A percentile compares a stretch with the other conserved stretches of the same genome.
Conservation (phyloP, 2,329 filamentous ascomycete species). For the Gnomoniopsis sp. region DNA sequence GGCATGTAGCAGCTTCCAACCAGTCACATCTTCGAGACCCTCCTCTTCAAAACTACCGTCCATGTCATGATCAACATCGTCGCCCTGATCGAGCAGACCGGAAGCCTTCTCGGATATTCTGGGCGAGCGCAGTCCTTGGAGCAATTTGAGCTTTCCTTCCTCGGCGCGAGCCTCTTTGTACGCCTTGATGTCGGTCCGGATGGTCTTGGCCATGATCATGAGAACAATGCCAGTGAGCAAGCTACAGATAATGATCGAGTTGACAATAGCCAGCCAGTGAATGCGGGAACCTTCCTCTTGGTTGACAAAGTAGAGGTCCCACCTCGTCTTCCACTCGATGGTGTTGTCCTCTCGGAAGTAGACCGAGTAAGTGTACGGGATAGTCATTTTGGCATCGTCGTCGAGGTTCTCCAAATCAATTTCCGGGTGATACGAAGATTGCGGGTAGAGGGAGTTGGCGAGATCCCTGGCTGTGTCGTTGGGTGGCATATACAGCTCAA, state of each 20-base stretch:
- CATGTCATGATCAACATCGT: conserved; percentile 48
- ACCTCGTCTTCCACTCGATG: conserved; percentile 79
- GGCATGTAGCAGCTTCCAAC: conserved; percentile 86
- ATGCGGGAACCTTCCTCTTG: conserved; percentile 78
- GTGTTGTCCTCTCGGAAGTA: conserved; percentile 82
- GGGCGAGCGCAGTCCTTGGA: conserved; percentile 41
- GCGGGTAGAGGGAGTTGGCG: conserved; percentile 39
- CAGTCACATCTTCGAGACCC: conserved; percentile 72
- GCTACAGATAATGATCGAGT: conserved; percentile 79
- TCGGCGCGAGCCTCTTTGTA: conserved; percentile 65
- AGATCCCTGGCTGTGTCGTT: conserved; percentile 54
- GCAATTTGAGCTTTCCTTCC: conserved; percentile 59
- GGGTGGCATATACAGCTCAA: conserved; percentile 66
- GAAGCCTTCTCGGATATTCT: conserved; percentile 48
- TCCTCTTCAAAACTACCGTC: conserved; percentile 68
- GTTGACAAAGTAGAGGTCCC: conserved; percentile 88
- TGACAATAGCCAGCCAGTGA: conserved; percentile 86
- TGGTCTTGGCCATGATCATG: conserved; percentile 76
- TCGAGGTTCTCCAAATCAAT: conserved; percentile 52
- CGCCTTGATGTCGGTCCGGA: conserved; percentile 73
- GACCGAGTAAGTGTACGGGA: conserved; percentile 86
- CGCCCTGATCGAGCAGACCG: conserved; percentile 59
- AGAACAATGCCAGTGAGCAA: conserved; percentile 75
- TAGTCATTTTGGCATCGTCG: conserved; percentile 63
- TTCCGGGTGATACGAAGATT: conserved; percentile 57